Percentiles rank a stretch among this genome's conserved stretches.
phyloP scores from a whole-genome alignment of 805 yeast genomes.

The Candida cerambycidarum region DNA sequence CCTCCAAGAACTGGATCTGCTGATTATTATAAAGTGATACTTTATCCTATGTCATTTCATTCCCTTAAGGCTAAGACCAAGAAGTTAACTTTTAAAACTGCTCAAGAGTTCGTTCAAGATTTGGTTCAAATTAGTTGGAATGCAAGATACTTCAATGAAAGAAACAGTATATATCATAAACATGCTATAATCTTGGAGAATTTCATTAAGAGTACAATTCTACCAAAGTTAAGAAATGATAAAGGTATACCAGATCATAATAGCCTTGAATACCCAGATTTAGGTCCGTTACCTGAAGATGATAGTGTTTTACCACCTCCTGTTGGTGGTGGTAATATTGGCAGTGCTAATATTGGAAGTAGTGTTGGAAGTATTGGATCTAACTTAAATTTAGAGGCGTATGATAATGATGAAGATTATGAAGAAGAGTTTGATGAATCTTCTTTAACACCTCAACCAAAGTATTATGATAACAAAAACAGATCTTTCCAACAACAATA shows the following conservation, averaged over 20 bases:
- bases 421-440: constrained; percentile 12
- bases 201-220: constrained; percentile 44
- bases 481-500: constrained; percentile 7
- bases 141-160: constrained; percentile 79
- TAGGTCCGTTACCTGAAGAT: constrained; percentile 66
- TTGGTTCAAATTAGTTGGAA: constrained; percentile 87
- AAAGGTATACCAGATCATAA: constrained; percentile 33
- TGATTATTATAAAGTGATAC: constrained; percentile 78
- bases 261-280: constrained; percentile 53
- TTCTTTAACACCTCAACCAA: constrained; percentile 13
- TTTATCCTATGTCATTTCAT: constrained; percentile 78
- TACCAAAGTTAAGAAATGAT: constrained; percentile 51
- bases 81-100: constrained; percentile 44
- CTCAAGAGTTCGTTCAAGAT: constrained; percentile 73
- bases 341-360: not conserved
- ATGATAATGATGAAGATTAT: constrained; percentile 18
- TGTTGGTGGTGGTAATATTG: constrained; percentile 2
- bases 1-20: constrained; percentile 70
- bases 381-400: constrained; percentile 11
- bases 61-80: constrained; percentile 40
- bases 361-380: not conserved
- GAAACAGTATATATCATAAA: constrained; percentile 61
- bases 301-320: constrained; percentile 20
- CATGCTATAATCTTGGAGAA: constrained; percentile 65
- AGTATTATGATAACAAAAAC: constrained; percentile 1